Base-by-base conservation (phyloP, 2,329 filamentous ascomycete species). In the Decorospora gaudefroyi region DNA sequence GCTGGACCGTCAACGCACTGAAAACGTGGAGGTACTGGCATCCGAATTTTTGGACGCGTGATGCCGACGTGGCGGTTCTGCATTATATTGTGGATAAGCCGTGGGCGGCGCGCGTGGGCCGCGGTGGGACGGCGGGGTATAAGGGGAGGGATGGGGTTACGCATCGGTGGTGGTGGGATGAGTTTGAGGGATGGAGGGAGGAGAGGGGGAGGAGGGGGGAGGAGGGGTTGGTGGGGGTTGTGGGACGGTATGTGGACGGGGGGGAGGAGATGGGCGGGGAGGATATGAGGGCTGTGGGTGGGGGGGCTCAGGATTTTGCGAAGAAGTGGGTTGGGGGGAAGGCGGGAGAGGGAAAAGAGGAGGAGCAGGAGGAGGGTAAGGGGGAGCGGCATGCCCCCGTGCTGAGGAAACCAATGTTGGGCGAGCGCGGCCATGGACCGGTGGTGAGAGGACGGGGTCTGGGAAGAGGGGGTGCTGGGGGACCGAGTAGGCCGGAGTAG, bases 31-130 rank as follows among this genome's bases (percentile, higher is more conserved):
- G 73, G 22, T 79, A 80, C 56, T 78, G 76, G 75, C 78, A 80
- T 53, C 42, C 62, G 4, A 71, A 74, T 23, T 73, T 79, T 15
- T 80, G 78, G 78, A 26, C 28, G 1, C 63, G 68, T 3, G 77
- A 80, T 46, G 70, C 72, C 2, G 69, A 74, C 18, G 73, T 80
- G 3, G 65, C 72, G 0, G 73, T 74, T 6, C 44, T 79, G 35
- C 78, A 80, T 53, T 81, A 79, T 41, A 78, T 81, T 42, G 76
- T 79, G 5, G 77, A 80, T 51, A 81, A 81, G 64, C 78, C 78
- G 10, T 81, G 78, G 78, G 70, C 73, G 25, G 69, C 65, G 36
- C 66, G 72, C 12, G 65, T 76, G 3, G 61, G 61, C 12, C 55
- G 59, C 13, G 71, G 76, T 45, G 74, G 74, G 2, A 49, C 42